Base-by-base conservation (phyloP, 208 protist species). In the Trypanosoma mega region DNA sequence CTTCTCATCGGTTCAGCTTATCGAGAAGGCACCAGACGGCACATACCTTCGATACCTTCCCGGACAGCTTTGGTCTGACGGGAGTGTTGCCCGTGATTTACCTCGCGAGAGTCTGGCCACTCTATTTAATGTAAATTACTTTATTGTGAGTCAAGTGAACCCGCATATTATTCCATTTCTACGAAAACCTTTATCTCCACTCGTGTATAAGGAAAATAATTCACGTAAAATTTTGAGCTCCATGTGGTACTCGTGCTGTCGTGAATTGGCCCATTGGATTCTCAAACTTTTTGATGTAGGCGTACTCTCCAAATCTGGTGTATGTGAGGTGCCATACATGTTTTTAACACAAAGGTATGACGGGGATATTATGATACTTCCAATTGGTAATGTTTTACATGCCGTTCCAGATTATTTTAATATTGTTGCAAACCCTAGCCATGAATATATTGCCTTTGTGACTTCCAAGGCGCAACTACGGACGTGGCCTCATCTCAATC, bases 91-190 rank as follows among this genome's bases (percentile, higher is more conserved):
- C 7, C 63, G 63, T 24, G 83, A 91, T 64, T 62, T 91, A 46
- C 87, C 87, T 16, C 78, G 66, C n/a, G 57, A 75, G 9, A 62
- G 79, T 20, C 63, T 93, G n/a, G 52, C 68, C 9, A 63, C 87
- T 49, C 68, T 91, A 24, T 93, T 91, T 56, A 71, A 82, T 47
- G 81, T 91, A 9, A 85, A 87, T 64, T 90, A 82, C 61, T 71
- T 88, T 59, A 84, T 93, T 57, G 81, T 85, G 41, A 84, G 73
- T 59, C 87, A 93, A 60, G 74, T 85, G 33, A 93, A 93, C 54
- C 87, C 87, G 4, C 80, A 87, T 50, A 85, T 93, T 11, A 79
- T 93, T 43, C 87, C 83, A 5, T 93, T 93, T 63, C 44, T 90
- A 7, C 47, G 36, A 43, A 79, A 62, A 3, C 71, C 72, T 3